phyloP scores from a whole-genome alignment of 2,329 filamentous ascomycete genomes.

The Penicillium brasilianum region DNA sequence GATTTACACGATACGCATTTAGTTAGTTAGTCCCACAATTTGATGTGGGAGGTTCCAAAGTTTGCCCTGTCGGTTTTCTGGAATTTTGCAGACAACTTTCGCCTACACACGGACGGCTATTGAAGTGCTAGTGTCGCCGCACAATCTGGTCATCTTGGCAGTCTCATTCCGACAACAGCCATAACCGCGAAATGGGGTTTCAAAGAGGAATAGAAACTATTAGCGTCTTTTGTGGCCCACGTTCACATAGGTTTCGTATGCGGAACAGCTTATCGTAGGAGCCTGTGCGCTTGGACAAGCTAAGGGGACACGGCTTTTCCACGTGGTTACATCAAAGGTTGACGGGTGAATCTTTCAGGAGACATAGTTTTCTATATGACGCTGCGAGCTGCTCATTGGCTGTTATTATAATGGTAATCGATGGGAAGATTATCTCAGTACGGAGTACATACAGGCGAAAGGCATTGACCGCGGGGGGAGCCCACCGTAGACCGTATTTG shows the following conservation, averaged over 20 bases:
- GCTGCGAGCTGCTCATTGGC: neutral
- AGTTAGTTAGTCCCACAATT: neutral
- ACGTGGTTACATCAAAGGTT: conserved; percentile 4
- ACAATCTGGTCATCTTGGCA: neutral
- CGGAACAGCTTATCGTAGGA: neutral
- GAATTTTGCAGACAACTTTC: neutral
- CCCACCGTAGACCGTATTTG: neutral
- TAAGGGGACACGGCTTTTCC: neutral
- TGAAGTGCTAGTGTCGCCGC: neutral
- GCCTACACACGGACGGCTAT: neutral
- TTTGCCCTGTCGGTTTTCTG: neutral
- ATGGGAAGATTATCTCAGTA: neutral
- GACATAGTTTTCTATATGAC: neutral
- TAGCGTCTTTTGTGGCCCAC: neutral
- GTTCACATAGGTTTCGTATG: neutral
- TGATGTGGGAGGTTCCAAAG: conserved; percentile 1
- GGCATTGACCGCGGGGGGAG: neutral
- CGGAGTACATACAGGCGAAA: too few relatives aligned
- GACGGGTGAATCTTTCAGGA: neutral
- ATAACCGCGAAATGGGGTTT: neutral
- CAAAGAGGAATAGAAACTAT: neutral
- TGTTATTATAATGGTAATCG: neutral
- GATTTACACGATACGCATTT: neutral
- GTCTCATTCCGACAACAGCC: neutral
- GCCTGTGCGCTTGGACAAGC: neutral